Evolutionary conservation across 371 early-diverging fungal genomes (phyloP), one percentile per base, ranked within the genome.

Genomic region (Apophysomyces variabilis): DNA sequence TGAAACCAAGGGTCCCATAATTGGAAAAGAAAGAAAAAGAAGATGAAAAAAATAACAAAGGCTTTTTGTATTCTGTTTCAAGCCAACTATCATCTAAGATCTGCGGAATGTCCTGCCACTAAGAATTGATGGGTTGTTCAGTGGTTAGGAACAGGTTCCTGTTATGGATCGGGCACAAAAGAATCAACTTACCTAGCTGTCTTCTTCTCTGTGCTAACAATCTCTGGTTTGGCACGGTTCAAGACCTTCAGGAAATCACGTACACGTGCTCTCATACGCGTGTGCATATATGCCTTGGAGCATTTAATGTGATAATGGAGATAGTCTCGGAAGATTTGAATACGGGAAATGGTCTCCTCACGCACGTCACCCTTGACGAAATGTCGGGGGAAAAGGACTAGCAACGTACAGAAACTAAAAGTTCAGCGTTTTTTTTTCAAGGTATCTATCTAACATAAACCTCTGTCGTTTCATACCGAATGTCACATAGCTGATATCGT

Each of bases 231-330:
- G 66, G 99, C 98, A 64, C 99, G 88, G 86, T 97, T 98, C 64
- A 99, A 87, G 5, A 99, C 96, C 89, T 97, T 98, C 74, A 99
- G 82, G 86, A 96, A 97, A 64, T 93, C 93, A 69, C 92, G 90
- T 58, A 99, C 99, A 37, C 96, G 92, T 57, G 93, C 90, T 64
- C 99, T 85, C 98, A 98, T 96, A 58, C 99, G 91, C 13, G 97
- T 95, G 82, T 98, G 99, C 96, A 99, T 95, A 74, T 97, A 98
- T 4, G 98, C 96, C 86, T 99, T 99, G 62, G 95, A 93, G 67
- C 96, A 95, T 83, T 99, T 99, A 83, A 99, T 97, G 73, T 99
- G 99, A 76, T 96, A 99, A 73, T 99, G 99, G 62, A 99, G 87
- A 81, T 97, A 99, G 83, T 98, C 96, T 50, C 99, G 89, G 92